Evolutionary conservation across 164 flowering plant species (phyloP), one percentile per base, ranked within the genome.

Genomic region (Chimonanthus praecox): DNA sequence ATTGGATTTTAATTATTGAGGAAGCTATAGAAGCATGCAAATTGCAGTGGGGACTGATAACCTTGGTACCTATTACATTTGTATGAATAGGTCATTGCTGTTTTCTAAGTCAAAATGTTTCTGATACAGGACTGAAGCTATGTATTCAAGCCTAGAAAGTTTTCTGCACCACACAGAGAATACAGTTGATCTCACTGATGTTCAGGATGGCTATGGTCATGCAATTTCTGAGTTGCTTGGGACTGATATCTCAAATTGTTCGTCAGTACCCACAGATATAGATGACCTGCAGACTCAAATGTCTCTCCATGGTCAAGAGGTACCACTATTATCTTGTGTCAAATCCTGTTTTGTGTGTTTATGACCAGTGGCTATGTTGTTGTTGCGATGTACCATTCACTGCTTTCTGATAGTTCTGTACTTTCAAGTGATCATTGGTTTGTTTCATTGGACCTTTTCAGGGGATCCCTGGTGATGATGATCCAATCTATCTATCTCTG

Each of bases 391-490:
- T 33, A 33, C 33, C 33, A 66, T 66, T 66, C 3, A 7, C 7
- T 9, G 15, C 45, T 65, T 66, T 66, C 5, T 45, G 16, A 16
- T 66, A 66, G 15, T 66, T 33, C 13, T 45, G 15, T 54, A 10
- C 18, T 45, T 66, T 33, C 49, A 43, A 33, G 48, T 15, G n/a
- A 45, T 66, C n/a, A 43, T 45, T 66, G 44, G 47, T 45, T 66
- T 66, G 47, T 66, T 43, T 69, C 70, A 9, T 69, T 72, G 44
- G 49, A 61, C 64, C 13, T 69, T 86, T 86, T 81, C 93, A 94
- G 97, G 97, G 80, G 58, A 79, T 88, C 67, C 85, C 89, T 65
- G 85, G 82, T 62, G 97, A 92, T 51, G 99, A 91, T 78, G 99
- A 95, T 78, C 79, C 92, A 58, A 89, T 95, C 68, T 95, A 88